Conservation (phyloP, 192 early-diverging fungal genomes). For the Backusella westeae region DNA sequence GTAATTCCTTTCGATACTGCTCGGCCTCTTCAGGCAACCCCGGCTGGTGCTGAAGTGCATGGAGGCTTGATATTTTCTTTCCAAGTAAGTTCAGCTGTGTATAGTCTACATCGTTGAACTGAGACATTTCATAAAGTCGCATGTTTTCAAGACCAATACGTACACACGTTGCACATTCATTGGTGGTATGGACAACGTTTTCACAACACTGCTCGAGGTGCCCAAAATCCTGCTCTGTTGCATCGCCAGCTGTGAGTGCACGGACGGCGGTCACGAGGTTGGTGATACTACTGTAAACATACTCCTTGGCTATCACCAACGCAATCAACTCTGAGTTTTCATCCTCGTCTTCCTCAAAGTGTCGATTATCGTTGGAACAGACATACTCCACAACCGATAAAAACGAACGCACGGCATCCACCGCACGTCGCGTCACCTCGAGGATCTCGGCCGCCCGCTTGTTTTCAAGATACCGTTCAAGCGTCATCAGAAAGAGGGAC, state of each 20-base stretch:
- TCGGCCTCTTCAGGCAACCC: not conserved
- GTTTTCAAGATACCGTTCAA: constrained; percentile 8
- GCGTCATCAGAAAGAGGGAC: not conserved
- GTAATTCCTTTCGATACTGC: not conserved
- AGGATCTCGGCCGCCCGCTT: constrained; percentile 24
- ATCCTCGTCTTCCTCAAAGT: constrained; percentile 15
- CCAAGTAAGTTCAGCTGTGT: constrained; percentile 29
- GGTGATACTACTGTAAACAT: constrained; percentile 36
- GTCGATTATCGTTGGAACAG: constrained; percentile 25
- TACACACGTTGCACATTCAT: constrained; percentile 19
- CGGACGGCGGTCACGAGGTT: constrained; percentile 36
- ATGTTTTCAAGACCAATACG: constrained; percentile 5
- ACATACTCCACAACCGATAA: constrained; percentile 35
- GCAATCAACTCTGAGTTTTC: constrained; percentile 33
- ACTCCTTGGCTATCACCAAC: constrained; percentile 34
- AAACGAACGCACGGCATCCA: constrained; percentile 33
- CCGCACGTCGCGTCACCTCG: constrained; percentile 34
- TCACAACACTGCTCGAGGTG: constrained; percentile 18
- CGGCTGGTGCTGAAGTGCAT: constrained; percentile 18
- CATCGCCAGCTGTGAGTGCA: constrained; percentile 8
- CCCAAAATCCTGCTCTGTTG: not conserved
- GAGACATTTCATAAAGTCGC: not conserved
- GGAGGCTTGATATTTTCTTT: constrained; percentile 30
- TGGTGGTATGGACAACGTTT: constrained; percentile 19
- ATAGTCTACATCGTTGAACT: not conserved